Base-by-base conservation (phyloP, 805 yeast species). In the Myxozyma monticola region DNA sequence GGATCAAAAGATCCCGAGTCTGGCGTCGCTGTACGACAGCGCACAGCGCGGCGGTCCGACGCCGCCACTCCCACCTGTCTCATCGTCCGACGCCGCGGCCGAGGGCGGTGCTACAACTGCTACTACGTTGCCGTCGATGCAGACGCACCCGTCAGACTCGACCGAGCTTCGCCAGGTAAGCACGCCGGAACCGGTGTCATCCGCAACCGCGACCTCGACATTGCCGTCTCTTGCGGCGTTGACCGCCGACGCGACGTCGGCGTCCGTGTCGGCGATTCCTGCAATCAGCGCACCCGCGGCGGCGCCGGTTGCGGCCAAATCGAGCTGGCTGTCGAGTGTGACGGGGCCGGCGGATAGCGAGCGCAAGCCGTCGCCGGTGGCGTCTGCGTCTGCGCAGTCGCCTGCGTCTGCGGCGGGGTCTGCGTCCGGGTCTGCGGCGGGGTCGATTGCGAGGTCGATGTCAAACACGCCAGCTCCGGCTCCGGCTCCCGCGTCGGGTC, bases 281-380 rank as follows among this genome's bases (percentile, higher is more conserved):
- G 39, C 33, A 17, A 8, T 29, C 28, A 12, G 15, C 15, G 45
- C 25, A 9, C 33, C 50, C 10, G 29, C 42, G 15, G 24, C 22
- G 14, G 42, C 41, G 14, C 22, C 51, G 8, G 43, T 33, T 18
- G 48, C 45, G 26, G 37, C 36, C 15, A 51, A 39, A 31, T 28
- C 52, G 8, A 45, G 50, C 29, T 50, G 54, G 54, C 21, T 50
- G 44, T 45, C 50, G 18, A 45, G 50, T 37, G 47, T 50, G 37
- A 46, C 55, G 6, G 53, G 45, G 8, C 45, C 54, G 29, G 22
- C 44, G 15, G 51, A 50, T 24, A 21, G 21, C 14, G 49, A 35
- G 20, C n/a, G 18, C 42, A 37, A 29, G 22, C 20, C 28, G 31
- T 28, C 21, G 14, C 10, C 50, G 5, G n/a, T 51, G 18, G 29